Percentiles rank a stretch among this genome's conserved stretches.
Conservation (phyloP, 2,329 filamentous ascomycete genomes). For the Blastomyces gilchristii region DNA sequence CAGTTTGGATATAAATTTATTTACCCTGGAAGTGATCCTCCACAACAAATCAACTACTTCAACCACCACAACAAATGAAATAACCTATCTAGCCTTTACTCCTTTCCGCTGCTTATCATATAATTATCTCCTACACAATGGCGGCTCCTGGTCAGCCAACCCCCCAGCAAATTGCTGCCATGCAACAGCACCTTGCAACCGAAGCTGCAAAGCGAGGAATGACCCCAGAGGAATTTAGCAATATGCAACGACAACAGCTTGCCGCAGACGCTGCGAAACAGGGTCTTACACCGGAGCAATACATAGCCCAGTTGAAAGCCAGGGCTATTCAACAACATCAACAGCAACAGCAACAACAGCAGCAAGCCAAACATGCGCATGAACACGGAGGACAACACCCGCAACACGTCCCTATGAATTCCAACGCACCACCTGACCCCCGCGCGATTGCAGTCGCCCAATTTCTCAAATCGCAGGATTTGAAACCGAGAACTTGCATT, state of each 20-base stretch:
- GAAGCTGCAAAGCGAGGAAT: conserved; percentile 80
- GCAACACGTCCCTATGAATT: conserved; percentile 40
- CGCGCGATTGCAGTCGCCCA: conserved; percentile 80
- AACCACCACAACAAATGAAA: not conserved
- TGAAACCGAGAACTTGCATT: conserved; percentile 86
- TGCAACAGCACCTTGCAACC: conserved; percentile 70
- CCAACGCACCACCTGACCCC: conserved; percentile 62
- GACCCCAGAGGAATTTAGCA: conserved; percentile 73
- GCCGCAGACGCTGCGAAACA: conserved; percentile 42
- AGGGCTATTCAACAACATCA: conserved; percentile 26
- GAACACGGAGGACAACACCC: conserved; percentile 21
- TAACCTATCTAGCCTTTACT: not conserved
- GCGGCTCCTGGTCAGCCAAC: conserved; percentile 45
- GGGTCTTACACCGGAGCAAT: conserved; percentile 43
- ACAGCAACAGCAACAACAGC: conserved; percentile 26
- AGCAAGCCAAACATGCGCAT: conserved; percentile 33
- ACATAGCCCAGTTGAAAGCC: conserved; percentile 32
- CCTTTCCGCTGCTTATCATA: not conserved
- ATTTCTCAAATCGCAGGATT: conserved; percentile 70
- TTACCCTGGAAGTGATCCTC: not conserved
- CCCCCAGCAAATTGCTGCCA: conserved; percentile 73
- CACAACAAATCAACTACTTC: not conserved
- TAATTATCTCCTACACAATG: conserved; percentile 10
- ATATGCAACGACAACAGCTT: conserved; percentile 42
- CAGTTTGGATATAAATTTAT: not conserved